Evolutionary conservation across 345 rosid species (phyloP).

Genomic region (Eucalyptus guilfoylei): DNA sequence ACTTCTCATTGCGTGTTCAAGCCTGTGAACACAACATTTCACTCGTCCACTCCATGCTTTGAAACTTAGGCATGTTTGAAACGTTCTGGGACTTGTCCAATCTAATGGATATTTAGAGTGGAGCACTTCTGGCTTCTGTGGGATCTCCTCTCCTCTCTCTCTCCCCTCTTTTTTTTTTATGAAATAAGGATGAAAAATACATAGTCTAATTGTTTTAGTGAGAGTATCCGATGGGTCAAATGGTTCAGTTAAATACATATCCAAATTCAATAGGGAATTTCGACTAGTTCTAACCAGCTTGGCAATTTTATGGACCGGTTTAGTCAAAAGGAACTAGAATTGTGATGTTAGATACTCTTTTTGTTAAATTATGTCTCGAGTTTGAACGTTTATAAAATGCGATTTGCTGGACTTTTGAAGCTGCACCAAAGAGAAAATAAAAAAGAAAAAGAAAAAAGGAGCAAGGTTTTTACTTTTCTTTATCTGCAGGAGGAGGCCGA

Average conservation of each 20-base stretch:
- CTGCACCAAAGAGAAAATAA: too few relatives aligned
- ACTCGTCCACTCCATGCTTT: neutral
- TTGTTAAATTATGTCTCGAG: too few relatives aligned
- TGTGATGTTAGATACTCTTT: neutral
- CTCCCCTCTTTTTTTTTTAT: accelerated
- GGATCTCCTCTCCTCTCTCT: neutral
- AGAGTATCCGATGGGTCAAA: neutral
- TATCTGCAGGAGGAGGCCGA: too few relatives aligned
- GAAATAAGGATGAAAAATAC: neutral
- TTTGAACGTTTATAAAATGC: too few relatives aligned
- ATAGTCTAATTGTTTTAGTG: neutral
- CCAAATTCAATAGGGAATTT: neutral
- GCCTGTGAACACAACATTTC: neutral
- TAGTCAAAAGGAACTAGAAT: neutral
- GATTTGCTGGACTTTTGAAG: too few relatives aligned
- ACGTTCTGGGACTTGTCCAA: neutral
- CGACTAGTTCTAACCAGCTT: neutral
- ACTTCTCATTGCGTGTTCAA: neutral
- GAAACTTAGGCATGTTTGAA: neutral
- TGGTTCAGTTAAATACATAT: neutral
- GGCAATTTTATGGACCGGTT: neutral
- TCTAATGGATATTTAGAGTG: neutral
- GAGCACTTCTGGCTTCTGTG: neutral
- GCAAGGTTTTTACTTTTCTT: too few relatives aligned
- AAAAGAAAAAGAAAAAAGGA: too few relatives aligned